These are phyloP conservation scores for Apiotrichum sp. DNA, from an alignment of 1,284 basidiomycete species.

Conservation along the genomic window DNA sequence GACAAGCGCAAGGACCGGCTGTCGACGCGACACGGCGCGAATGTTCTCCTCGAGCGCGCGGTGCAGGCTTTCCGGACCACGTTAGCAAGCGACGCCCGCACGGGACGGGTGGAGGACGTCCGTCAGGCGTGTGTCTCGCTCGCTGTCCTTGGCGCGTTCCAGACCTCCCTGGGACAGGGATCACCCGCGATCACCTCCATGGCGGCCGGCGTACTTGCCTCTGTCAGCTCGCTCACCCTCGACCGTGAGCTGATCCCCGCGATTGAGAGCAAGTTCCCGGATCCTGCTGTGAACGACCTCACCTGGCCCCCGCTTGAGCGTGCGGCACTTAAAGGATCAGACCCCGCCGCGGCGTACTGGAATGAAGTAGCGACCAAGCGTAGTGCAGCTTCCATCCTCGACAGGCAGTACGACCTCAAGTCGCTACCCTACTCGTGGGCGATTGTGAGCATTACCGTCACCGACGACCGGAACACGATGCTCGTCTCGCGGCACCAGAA, in stretches of 20 bases:
- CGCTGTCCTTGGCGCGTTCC: slow-evolving; percentile 65
- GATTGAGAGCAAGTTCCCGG: slow-evolving; percentile 51
- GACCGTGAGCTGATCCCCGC: slow-evolving; percentile 58
- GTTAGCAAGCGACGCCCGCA: slow-evolving; percentile 55
- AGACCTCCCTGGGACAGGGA: slow-evolving; percentile 66
- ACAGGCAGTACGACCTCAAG: slow-evolving; percentile 31
- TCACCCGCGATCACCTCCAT: slow-evolving; percentile 53
- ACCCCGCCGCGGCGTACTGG: slow-evolving; percentile 16
- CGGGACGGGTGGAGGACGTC: slow-evolving; percentile 62
- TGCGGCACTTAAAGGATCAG: background rate
- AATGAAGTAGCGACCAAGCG: slow-evolving; percentile 55
- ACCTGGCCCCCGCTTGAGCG: slow-evolving; percentile 58
- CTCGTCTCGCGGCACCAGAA: slow-evolving; percentile 74
- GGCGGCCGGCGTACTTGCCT: slow-evolving; percentile 57
- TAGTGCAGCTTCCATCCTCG: slow-evolving; percentile 43
- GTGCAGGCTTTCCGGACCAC: slow-evolving; percentile 65
- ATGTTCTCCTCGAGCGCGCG: slow-evolving; percentile 58
- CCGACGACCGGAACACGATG: slow-evolving; percentile 73
- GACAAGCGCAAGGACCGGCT: slow-evolving; percentile 48
- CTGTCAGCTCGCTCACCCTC: slow-evolving; percentile 65
- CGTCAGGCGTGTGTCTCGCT: slow-evolving; percentile 65
- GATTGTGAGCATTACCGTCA: slow-evolving; percentile 74
- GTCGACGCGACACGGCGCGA: slow-evolving; percentile 57
- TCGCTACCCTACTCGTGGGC: slow-evolving; percentile 75
- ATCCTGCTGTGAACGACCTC: slow-evolving; percentile 52